Percentiles rank a stretch among this genome's conserved stretches.
Conservation (phyloP, 2,329 filamentous ascomycete species). For the Penicillium griseofulvum region DNA sequence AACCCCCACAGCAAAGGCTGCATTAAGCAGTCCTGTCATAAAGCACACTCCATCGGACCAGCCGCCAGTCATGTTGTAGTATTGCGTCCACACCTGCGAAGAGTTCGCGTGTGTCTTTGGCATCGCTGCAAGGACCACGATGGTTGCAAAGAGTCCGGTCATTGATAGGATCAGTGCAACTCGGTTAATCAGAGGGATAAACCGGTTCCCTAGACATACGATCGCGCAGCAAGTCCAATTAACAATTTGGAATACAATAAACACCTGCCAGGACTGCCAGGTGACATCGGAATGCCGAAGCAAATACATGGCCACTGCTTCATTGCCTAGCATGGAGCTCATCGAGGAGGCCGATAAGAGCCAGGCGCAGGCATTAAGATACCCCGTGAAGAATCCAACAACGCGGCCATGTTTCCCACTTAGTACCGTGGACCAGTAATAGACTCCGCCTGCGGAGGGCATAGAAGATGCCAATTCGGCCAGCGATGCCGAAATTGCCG, state of each 20-base stretch:
- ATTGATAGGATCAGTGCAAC: slow-evolving; percentile 53
- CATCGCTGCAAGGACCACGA: slow-evolving; percentile 51
- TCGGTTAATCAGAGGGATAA: slow-evolving; percentile 52
- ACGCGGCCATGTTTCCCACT: slow-evolving; percentile 48
- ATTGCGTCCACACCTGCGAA: slow-evolving; percentile 28
- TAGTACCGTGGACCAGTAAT: slow-evolving; percentile 58
- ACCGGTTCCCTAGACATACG: slow-evolving; percentile 54
- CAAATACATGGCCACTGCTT: slow-evolving; percentile 33
- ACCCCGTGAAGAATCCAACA: slow-evolving; percentile 42
- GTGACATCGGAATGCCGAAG: slow-evolving; percentile 20
- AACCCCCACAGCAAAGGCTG: slow-evolving; percentile 63
- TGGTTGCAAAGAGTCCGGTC: slow-evolving; percentile 47
- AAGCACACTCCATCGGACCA: slow-evolving; percentile 45
- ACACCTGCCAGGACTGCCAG: slow-evolving; percentile 33
- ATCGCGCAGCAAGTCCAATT: slow-evolving; percentile 52
- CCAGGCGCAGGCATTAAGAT: slow-evolving; percentile 34
- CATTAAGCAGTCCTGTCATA: slow-evolving; percentile 61
- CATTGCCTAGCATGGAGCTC: slow-evolving; percentile 33
- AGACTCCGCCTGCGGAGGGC: slow-evolving; percentile 54
- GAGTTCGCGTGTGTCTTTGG: slow-evolving; percentile 36
- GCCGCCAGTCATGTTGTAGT: slow-evolving; percentile 30
- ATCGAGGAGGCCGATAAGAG: slow-evolving; percentile 32
- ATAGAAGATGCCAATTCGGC: slow-evolving; percentile 58
- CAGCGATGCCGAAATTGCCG: slow-evolving; percentile 53
- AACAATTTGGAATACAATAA: slow-evolving; percentile 44